These are phyloP conservation scores for Cucumis hystrix DNA, from an alignment of 306 rosid genomes.

Conservation along the genomic window DNA sequence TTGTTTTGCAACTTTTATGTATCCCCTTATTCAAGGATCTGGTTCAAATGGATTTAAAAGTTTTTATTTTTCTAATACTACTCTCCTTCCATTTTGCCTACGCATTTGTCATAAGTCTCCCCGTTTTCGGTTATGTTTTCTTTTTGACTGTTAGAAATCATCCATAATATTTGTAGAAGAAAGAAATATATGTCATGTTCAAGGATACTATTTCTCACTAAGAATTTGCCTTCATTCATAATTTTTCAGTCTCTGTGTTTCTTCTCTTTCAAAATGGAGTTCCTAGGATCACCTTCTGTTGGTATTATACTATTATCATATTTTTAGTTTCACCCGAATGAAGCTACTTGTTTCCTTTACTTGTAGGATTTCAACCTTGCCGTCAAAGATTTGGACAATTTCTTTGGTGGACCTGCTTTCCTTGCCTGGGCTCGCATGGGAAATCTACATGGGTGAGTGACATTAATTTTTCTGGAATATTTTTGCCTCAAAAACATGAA, in stretches of 20 bases:
- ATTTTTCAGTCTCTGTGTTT: background rate
- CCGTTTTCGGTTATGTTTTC: background rate
- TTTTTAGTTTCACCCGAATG: background rate
- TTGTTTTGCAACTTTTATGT: background rate
- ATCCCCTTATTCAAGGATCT: background rate
- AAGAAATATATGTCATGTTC: background rate
- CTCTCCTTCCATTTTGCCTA: background rate
- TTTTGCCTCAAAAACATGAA: conserved; percentile 8
- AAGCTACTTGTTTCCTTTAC: conserved; percentile 3
- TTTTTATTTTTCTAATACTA: background rate
- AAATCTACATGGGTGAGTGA: conserved; percentile 83
- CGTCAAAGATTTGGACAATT: conserved; percentile 47
- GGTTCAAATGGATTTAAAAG: background rate
- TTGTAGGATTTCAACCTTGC: conserved; percentile 68
- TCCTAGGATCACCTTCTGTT: background rate
- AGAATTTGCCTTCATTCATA: background rate
- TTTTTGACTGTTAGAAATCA: background rate
- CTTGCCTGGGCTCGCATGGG: conserved; percentile 99
- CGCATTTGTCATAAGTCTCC: background rate
- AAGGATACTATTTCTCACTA: background rate
- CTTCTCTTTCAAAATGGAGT: background rate
- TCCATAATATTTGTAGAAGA: background rate
- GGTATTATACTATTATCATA: background rate
- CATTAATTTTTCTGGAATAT: conserved; percentile 12
- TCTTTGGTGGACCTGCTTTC: conserved; percentile 96